Percentiles rank a stretch among this genome's conserved stretches.
These are phyloP conservation scores for Aspergillus chevalieri DNA, from an alignment of 2,329 filamentous ascomycete genomes.

Conservation along the genomic window DNA sequence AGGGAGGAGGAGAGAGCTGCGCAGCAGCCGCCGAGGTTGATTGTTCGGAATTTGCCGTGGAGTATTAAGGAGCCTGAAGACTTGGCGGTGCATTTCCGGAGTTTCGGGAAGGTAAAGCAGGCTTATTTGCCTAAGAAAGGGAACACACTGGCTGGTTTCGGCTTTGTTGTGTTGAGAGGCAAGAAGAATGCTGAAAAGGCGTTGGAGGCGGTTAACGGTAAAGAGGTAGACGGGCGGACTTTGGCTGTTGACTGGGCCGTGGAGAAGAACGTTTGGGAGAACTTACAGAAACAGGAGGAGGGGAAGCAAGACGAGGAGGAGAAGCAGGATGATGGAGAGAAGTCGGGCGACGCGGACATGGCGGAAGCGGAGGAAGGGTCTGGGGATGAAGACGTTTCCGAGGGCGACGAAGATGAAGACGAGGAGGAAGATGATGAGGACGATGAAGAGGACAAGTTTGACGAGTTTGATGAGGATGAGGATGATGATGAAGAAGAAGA, in stretches of 20 bases:
- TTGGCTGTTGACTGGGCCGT: constrained; percentile 96
- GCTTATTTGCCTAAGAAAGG: constrained; percentile 76
- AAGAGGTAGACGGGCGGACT: constrained; percentile 76
- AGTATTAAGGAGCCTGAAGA: constrained; percentile 84
- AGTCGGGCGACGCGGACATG: constrained; percentile 50
- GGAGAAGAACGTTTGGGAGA: constrained; percentile 79
- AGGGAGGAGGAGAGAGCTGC: constrained; percentile 55
- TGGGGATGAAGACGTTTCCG: constrained; percentile 32
- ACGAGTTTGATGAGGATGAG: constrained; percentile 36
- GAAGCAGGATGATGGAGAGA: constrained; percentile 23
- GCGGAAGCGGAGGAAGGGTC: constrained; percentile 42
- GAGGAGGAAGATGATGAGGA: constrained; percentile 33
- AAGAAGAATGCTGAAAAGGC: constrained; percentile 88
- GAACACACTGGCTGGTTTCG: constrained; percentile 72
- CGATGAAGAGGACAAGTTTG: constrained; percentile 39
- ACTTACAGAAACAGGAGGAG: constrained; percentile 47
- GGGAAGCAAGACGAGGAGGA: constrained; percentile 13
- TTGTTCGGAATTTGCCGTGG: constrained; percentile 93
- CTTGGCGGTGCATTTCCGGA: constrained; percentile 70
- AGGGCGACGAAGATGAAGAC: constrained; percentile 28
- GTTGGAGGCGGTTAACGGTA: constrained; percentile 78
- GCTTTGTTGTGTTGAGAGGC: constrained; percentile 82
- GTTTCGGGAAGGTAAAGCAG: constrained; percentile 86
- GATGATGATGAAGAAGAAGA: constrained; percentile 33
- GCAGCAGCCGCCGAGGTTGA: constrained; percentile 64